Base-by-base conservation (phyloP, 495 filamentous ascomycete species). In the Lichenothelia convexa region DNA sequence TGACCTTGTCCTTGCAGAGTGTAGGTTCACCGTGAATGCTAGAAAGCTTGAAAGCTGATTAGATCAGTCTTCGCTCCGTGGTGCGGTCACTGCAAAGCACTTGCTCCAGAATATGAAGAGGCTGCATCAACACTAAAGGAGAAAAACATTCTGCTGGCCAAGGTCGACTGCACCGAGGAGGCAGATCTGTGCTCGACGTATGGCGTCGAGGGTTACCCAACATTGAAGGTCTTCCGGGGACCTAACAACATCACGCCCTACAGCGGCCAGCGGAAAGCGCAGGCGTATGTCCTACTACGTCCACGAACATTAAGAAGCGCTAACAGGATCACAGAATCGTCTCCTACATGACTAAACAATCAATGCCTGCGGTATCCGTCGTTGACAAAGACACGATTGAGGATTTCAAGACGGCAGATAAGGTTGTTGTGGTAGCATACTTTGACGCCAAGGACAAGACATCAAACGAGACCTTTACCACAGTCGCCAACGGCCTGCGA, bases 341-440 rank as follows among this genome's bases (percentile, higher is more conserved):
- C 26, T 97, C 89, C 18, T 95, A 93, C 67, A 99, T 99, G 89
- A 79, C 78, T 54, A 99, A 99, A 69, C 91, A 99, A 64, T 78
- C 80, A 15, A 73, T 99, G 38, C 89, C 89, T 21, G 81, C 89
- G 35, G 86, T 99, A 36, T 93, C 87, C 1, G 54, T 67, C 30
- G 63, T 95, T 30, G 75, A 66, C 47, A 70, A 73, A 45, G 80
- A 89, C 35, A 81, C 75, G 38, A 61, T 94, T 18, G 80, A 84
- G 49, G 86, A 93, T 37, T 92, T 95, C 73, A 95, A 95, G 79
- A 85, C 78, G 36, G 71, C 84, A 55, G 89, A 99, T 60, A 94
- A 94, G 66, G 82, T 95, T 40, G 89, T 94, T 34, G 53, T 95
- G 24, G 73, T 99, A 36, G 91, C 75, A 38, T 99, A 83, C 64